Conservation (phyloP, 306 rosid species). For the Purshia tridentata region DNA sequence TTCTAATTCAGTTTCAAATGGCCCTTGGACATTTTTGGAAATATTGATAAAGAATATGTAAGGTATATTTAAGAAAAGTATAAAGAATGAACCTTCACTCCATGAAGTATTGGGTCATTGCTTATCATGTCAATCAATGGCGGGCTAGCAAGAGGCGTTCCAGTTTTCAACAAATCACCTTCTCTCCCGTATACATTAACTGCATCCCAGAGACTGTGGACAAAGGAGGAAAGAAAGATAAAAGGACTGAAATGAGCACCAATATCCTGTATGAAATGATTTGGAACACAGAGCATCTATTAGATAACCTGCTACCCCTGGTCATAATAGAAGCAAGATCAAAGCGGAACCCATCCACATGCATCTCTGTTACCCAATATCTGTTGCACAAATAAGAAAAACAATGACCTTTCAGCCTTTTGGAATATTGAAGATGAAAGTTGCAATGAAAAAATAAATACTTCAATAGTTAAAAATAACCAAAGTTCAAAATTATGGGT, state of each 20-base stretch:
- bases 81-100: constrained; percentile 73
- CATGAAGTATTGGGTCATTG: constrained; percentile 78
- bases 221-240: constrained; percentile 36
- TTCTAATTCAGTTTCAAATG: neutral
- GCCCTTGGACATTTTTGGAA: neutral
- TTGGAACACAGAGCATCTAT: constrained; percentile 18
- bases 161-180: constrained; percentile 66
- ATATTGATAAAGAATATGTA: neutral
- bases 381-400: constrained; percentile 43
- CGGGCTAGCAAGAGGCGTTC: constrained; percentile 81
- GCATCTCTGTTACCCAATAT: constrained; percentile 97
- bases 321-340: constrained; percentile 99
- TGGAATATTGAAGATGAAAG: constrained; percentile 14
- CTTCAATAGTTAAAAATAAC: constrained; percentile 10
- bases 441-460: constrained; percentile 15
- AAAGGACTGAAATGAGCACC: constrained; percentile 25
- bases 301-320: constrained; percentile 82
- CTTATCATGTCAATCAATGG: constrained; percentile 91
- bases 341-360: constrained; percentile 98
- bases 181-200: constrained; percentile 73
- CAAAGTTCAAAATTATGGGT: neutral
- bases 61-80: constrained; percentile 7
- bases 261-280: constrained; percentile 22
- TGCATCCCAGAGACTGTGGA: constrained; percentile 78
- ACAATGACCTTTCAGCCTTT: constrained; percentile 29